Evolutionary conservation across 2,329 filamentous ascomycete species (phyloP).

Genomic region (Colletotrichum sp.): DNA sequence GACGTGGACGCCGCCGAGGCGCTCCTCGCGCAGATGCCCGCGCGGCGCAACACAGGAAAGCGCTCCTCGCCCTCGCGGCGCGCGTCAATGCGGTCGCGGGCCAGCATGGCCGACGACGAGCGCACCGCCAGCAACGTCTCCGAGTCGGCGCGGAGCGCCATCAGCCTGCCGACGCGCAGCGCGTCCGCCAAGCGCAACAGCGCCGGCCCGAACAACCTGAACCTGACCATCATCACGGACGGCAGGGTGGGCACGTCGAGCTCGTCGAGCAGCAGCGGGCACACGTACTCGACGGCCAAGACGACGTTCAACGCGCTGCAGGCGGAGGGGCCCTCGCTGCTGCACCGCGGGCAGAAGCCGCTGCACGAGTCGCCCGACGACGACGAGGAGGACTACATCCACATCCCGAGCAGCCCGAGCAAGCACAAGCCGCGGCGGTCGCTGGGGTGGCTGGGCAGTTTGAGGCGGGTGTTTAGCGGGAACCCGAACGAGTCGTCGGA

Average conservation of each 20-base stretch:
- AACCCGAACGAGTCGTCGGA: conserved; percentile 35
- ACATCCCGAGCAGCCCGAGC: conserved; percentile 58
- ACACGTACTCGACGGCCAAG: conserved; percentile 58
- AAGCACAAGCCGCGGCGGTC: conserved; percentile 56
- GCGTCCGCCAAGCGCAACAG: conserved; percentile 26
- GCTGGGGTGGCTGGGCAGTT: conserved; percentile 69
- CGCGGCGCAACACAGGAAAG: conserved; percentile 30
- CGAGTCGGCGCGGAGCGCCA: conserved; percentile 54
- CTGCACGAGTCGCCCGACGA: conserved; percentile 33
- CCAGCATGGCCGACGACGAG: conserved; percentile 45
- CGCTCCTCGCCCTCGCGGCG: conserved; percentile 44
- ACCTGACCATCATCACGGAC: conserved; percentile 24
- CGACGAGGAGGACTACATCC: conserved; percentile 34
- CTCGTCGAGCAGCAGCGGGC: conserved; percentile 44
- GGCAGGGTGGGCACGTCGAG: conserved; percentile 26
- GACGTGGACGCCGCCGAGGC: conserved; percentile 61
- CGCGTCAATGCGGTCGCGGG: conserved; percentile 39
- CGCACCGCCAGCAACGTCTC: conserved; percentile 63
- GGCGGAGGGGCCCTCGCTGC: conserved; percentile 55
- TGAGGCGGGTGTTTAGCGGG: conserved; percentile 67
- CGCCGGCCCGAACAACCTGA: not conserved
- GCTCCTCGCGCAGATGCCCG: conserved; percentile 51
- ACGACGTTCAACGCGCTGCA: conserved; percentile 58
- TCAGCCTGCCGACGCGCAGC: conserved; percentile 38
- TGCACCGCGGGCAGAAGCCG: conserved; percentile 36